phyloP scores from a whole-genome alignment of 208 protist species.

The Acanthamoeba sp. region DNA sequence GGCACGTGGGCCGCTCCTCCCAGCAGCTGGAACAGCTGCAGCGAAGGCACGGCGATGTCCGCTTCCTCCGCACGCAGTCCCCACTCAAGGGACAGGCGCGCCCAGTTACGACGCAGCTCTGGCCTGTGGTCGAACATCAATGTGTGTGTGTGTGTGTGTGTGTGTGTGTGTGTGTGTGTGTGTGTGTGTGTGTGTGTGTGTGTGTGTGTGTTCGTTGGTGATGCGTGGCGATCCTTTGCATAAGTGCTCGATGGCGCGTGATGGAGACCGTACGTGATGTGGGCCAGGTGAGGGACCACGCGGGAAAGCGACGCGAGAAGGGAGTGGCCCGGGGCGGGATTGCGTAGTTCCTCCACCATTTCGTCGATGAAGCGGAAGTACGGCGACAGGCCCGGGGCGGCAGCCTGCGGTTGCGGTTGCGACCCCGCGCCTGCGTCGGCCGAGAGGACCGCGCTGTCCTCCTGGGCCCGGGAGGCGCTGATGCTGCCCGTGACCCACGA shows the following conservation, averaged over 20 bases:
- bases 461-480: no score
- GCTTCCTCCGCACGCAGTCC: background rate
- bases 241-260: background rate
- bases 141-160: background rate
- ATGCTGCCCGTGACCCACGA: background rate
- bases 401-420: no score
- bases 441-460: no score
- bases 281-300: slow-evolving; percentile 6
- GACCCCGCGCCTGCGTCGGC: no score
- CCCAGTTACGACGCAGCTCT: background rate
- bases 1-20: background rate
- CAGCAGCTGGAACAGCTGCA: background rate
- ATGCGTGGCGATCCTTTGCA: no score
- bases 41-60: background rate
- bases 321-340: background rate
- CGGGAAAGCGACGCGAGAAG: background rate
- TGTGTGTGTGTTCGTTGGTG: background rate
- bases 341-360: background rate
- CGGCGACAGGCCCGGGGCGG: background rate
- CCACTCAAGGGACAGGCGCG: background rate
- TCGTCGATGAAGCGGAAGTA: background rate
- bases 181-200: background rate
- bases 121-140: background rate
- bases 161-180: background rate
- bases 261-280: background rate